A percentile compares a stretch with the other conserved stretches of the same genome.
phyloP scores from a whole-genome alignment of 2,329 filamentous ascomycete genomes.

The Pyrenophora teres region DNA sequence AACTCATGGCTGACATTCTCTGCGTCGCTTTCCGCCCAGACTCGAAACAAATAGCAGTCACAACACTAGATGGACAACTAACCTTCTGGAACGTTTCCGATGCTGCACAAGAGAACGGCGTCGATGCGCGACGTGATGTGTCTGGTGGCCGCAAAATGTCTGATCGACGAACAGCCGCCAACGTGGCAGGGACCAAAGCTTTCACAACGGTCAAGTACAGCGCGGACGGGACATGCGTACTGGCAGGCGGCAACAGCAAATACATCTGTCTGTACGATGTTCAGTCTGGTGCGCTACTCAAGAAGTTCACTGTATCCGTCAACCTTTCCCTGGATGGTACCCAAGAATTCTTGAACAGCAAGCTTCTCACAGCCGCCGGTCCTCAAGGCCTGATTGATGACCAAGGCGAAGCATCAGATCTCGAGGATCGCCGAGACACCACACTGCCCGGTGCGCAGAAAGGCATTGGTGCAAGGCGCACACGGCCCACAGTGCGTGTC shows the following conservation, averaged over 20 bases:
- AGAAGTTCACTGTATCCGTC: slow-evolving; percentile 93
- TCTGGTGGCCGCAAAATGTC: slow-evolving; percentile 88
- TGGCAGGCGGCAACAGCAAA: slow-evolving; percentile 95
- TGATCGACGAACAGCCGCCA: slow-evolving; percentile 89
- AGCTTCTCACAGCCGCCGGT: slow-evolving; percentile 86
- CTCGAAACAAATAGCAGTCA: slow-evolving; percentile 86
- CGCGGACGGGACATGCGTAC: slow-evolving; percentile 84
- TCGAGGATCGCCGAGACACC: slow-evolving; percentile 79
- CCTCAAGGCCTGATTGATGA: slow-evolving; percentile 84
- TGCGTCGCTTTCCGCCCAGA: slow-evolving; percentile 87
- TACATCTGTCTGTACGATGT: slow-evolving; percentile 99
- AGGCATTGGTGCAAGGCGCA: slow-evolving; percentile 82
- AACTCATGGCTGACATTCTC: slow-evolving; percentile 88
- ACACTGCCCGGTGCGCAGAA: slow-evolving; percentile 84
- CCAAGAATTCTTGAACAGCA: slow-evolving; percentile 95
- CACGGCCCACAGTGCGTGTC: slow-evolving; percentile 81
- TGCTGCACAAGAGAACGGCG: slow-evolving; percentile 79
- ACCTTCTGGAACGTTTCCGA: slow-evolving; percentile 94
- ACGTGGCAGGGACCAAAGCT: slow-evolving; percentile 84
- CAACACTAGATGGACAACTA: slow-evolving; percentile 89
- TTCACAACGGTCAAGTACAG: slow-evolving; percentile 90
- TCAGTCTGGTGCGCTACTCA: slow-evolving; percentile 84
- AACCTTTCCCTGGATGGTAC: slow-evolving; percentile 96
- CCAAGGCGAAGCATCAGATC: slow-evolving; percentile 84
- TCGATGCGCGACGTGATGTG: slow-evolving; percentile 89